Conservation (phyloP, 176 grass and related monocot genomes). For the Oryza glumipatula region DNA sequence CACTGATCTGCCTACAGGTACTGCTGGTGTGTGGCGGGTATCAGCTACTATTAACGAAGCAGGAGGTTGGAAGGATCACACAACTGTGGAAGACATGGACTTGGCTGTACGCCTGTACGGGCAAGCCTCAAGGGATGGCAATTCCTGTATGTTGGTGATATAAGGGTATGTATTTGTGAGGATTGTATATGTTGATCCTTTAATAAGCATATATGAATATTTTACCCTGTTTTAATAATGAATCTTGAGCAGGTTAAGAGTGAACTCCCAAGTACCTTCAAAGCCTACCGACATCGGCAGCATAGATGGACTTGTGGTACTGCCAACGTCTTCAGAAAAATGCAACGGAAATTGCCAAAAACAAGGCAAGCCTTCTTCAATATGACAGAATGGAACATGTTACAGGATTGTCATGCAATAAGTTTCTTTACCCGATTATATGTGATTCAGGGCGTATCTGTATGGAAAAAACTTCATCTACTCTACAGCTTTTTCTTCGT, state of each 20-base stretch:
- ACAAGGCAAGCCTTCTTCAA: conserved; percentile 42
- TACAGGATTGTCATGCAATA: neutral
- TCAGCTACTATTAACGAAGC: conserved; percentile 58
- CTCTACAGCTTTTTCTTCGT: conserved; percentile 87
- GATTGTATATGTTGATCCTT: neutral
- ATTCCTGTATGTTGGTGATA: conserved; percentile 70
- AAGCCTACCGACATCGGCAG: conserved; percentile 70
- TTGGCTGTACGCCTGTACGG: conserved; percentile 50
- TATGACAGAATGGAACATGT: neutral
- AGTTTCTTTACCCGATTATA: neutral
- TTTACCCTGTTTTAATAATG: neutral
- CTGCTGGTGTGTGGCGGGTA: conserved; percentile 69
- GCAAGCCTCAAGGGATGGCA: conserved; percentile 75
- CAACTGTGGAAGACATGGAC: conserved; percentile 86
- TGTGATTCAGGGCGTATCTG: conserved; percentile 56
- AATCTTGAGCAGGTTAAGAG: conserved; percentile 60
- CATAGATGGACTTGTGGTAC: conserved; percentile 82
- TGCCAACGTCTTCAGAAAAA: conserved; percentile 70
- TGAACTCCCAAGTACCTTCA: conserved; percentile 72
- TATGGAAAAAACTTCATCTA: conserved; percentile 75
- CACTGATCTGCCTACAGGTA: conserved; percentile 45
- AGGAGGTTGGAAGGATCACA: conserved; percentile 78
- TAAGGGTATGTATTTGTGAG: conserved; percentile 48
- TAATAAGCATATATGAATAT: neutral
- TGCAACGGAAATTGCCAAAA: conserved; percentile 53